Base-by-base conservation (phyloP, 148 eudicot species). In the Camellia sinensis region DNA sequence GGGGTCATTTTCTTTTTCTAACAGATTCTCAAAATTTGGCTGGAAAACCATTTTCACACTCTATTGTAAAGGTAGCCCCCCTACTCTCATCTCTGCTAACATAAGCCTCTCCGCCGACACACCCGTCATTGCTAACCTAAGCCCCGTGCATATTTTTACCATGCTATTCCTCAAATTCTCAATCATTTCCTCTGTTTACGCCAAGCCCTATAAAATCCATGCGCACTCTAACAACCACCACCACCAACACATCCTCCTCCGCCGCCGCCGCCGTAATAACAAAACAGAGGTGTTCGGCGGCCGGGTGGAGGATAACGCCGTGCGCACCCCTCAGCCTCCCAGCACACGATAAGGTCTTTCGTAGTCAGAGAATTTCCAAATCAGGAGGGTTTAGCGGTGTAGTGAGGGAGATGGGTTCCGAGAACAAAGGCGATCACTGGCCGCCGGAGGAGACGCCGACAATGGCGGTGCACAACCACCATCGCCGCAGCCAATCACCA, bases 301-400 rank as follows among this genome's bases (percentile, higher is more conserved):
- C 74, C 43, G 75, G 57, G 79, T 67, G 75, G 56, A 73, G 75
- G 62, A 68, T 29, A 29, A 29, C 37, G 37, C 37, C 37, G 37
- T 29, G 37, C 37, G 37, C 78, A 43, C 63, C 82, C 77, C 43
- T 44, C 61, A 10, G 12, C 67, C 5, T 64, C 67, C 10, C 65
- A 59, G 79, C 79, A 82, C 87, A 74, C 67, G 65, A 14, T 54
- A 74, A 43, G 29, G 29, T 57, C 19, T 83, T 83, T 80, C 65
- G 85, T 22, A 77, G 80, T 17, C 74, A 44, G 69, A 79, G 41
- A 52, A 4, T 7, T 0, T 68, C 43, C 70, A 19, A 46, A 22
- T 73, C 67, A 6, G 74, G 37, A 50, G 44, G 53, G 19, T 60
- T 15, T 50, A 41, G 81, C 41, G 75, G 54, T 57, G n/a, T 48